These are phyloP conservation scores for Heracleum sosnowskyi DNA, from an alignment of 129 eudicot species.

Conservation along the genomic window DNA sequence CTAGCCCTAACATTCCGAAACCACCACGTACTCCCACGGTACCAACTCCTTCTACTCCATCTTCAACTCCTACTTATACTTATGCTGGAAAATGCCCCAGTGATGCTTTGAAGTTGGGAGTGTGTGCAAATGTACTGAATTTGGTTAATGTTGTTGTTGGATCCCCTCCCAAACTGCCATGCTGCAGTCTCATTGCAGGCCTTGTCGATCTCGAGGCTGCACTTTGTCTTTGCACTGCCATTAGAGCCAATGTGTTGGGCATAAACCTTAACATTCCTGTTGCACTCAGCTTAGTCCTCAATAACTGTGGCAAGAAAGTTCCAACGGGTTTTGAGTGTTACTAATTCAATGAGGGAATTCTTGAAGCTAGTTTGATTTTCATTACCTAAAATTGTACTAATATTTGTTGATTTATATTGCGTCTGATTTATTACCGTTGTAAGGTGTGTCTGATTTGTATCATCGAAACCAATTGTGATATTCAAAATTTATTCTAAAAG, in stretches of 20 bases:
- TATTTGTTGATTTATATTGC: background rate
- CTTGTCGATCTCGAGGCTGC: slow-evolving; percentile 86
- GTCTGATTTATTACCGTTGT: background rate
- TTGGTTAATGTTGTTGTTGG: slow-evolving; percentile 70
- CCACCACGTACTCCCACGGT: slow-evolving; percentile 17
- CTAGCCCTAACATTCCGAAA: background rate
- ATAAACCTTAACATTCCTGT: slow-evolving; percentile 65
- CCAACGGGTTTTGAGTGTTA: slow-evolving; percentile 81
- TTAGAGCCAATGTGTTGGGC: slow-evolving; percentile 70
- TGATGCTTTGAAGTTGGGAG: slow-evolving; percentile 68
- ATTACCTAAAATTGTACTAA: background rate
- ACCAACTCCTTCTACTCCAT: background rate
- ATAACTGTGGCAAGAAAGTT: slow-evolving; percentile 60
- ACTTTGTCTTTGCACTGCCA: slow-evolving; percentile 78
- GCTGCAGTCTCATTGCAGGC: slow-evolving; percentile 75
- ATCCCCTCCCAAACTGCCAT: slow-evolving; percentile 46
- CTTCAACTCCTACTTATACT: slow-evolving; percentile 31
- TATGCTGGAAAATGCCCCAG: slow-evolving; percentile 35
- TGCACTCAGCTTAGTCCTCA: slow-evolving; percentile 65
- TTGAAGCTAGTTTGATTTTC: background rate
- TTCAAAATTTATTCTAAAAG: no score
- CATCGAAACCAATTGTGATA: background rate
- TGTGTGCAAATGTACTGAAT: slow-evolving; percentile 37
- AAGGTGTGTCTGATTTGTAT: background rate
- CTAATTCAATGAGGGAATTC: slow-evolving; percentile 4